Evolutionary conservation across 805 yeast genomes (phyloP).

Genomic region (Debaryomyces maramus): DNA sequence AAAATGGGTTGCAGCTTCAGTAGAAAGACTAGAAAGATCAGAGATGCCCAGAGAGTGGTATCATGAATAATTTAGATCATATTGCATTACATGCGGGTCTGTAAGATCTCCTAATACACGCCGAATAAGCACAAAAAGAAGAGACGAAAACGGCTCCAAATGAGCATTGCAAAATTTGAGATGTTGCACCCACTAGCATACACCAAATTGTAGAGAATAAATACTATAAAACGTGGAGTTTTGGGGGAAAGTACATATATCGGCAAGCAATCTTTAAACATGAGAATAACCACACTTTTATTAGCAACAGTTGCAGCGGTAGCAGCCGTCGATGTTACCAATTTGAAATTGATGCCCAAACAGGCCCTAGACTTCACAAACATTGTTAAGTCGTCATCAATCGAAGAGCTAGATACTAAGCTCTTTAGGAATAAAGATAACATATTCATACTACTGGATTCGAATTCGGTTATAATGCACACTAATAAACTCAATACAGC

Average conservation of each 20-base stretch:
- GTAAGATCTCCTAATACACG: too few species aligned
- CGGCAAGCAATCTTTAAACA: too few species aligned
- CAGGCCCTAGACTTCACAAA: slow-evolving; percentile 5
- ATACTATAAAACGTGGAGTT: too few species aligned
- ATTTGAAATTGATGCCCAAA: slow-evolving; percentile 6
- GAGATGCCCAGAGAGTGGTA: not conserved
- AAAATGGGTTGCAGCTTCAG: not conserved
- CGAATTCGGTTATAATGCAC: slow-evolving; percentile 15
- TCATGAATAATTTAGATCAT: not conserved
- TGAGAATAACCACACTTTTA: too few species aligned
- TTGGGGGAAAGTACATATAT: too few species aligned
- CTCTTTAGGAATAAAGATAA: slow-evolving; percentile 8
- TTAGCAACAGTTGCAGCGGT: too few species aligned
- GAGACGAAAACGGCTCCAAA: not conserved
- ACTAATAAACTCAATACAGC: slow-evolving; percentile 17
- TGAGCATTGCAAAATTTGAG: not conserved
- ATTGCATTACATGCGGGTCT: not conserved
- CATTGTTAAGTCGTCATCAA: not conserved
- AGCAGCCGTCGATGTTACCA: slow-evolving; percentile 1
- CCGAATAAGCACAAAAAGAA: not conserved
- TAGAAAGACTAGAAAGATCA: too few species aligned
- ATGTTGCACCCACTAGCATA: too few species aligned
- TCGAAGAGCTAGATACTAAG: not conserved
- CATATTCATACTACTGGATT: slow-evolving; percentile 11
- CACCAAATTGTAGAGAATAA: too few species aligned